Percentiles rank a stretch among this genome's conserved stretches.
phyloP scores from a whole-genome alignment of 2,329 filamentous ascomycete genomes.

The Arthroderma sp. region DNA sequence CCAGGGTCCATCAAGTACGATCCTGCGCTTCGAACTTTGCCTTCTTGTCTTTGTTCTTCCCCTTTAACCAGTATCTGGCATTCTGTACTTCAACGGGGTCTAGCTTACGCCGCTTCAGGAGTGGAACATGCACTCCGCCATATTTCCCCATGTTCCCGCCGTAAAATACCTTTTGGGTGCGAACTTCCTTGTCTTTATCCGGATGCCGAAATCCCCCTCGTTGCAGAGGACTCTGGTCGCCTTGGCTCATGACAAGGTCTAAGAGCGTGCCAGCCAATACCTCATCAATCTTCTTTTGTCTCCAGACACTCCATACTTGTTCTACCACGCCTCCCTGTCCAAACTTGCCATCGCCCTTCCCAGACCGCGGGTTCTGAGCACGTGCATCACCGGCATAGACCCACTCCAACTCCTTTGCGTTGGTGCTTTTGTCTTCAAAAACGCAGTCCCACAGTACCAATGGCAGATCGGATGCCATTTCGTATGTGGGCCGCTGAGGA shows the following conservation, averaged over 20 bases:
- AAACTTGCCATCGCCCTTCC: constrained; percentile 45
- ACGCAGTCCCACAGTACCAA: constrained; percentile 94
- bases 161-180: constrained; percentile 43
- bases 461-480: constrained; percentile 80
- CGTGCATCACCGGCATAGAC: constrained; percentile 54
- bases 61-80: constrained; percentile 37
- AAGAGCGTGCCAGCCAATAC: constrained; percentile 63
- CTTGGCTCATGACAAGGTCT: constrained; percentile 41
- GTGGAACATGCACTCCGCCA: constrained; percentile 45
- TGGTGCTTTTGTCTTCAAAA: constrained; percentile 49
- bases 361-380: constrained; percentile 11
- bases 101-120: constrained; percentile 43
- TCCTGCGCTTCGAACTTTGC: too few relatives aligned
- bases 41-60: constrained; percentile 4
- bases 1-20: too few relatives aligned
- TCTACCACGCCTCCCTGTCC: constrained; percentile 56
- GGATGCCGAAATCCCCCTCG: constrained; percentile 14
- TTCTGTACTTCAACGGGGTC: constrained; percentile 51
- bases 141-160: constrained; percentile 41
- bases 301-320: constrained; percentile 71
- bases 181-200: constrained; percentile 16
- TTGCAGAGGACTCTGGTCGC: constrained; percentile 20
- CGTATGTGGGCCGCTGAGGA: constrained; percentile 69
- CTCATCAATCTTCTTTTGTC: constrained; percentile 78
- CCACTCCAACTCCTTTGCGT: constrained; percentile 59